A percentile compares a stretch with the other conserved stretches of the same genome.
Evolutionary conservation across 352 stramenopile genomes (phyloP).

Genomic region (Sclerospora graminicola): DNA sequence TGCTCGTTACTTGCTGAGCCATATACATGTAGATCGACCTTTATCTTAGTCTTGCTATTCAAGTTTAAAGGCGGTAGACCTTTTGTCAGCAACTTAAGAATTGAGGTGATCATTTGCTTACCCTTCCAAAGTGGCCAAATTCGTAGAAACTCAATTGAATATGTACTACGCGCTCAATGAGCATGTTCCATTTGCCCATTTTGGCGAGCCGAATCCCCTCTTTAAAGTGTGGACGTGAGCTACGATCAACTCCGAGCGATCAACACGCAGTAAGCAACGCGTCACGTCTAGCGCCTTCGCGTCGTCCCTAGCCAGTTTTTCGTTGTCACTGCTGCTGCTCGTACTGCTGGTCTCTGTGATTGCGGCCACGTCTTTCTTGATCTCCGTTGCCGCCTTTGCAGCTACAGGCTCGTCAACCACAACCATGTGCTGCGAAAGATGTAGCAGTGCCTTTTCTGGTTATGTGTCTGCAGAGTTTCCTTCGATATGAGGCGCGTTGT

Average conservation of each 20-base stretch:
- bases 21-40: conserved; percentile 91
- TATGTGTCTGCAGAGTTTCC: too few species aligned
- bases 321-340: conserved; percentile 8
- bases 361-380: too few species aligned
- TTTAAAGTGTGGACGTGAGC: conserved; percentile 56
- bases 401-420: too few species aligned
- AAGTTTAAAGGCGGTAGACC: conserved; percentile 86
- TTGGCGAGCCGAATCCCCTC: conserved; percentile 72
- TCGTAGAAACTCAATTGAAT: too few species aligned
- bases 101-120: conserved; percentile 97
- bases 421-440: too few species aligned
- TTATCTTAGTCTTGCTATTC: conserved; percentile 95
- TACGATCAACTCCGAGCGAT: conserved; percentile 26
- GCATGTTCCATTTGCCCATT: conserved; percentile 66
- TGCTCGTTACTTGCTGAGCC: conserved; percentile 92
- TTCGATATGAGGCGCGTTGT: too few species aligned
- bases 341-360: conserved; percentile 2
- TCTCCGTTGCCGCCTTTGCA: too few species aligned
- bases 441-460: too few species aligned
- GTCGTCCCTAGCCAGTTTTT: conserved; percentile 4
- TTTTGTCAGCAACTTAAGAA: conserved; percentile 92
- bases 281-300: conserved; percentile 5
- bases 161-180: conserved; percentile 52
- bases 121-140: conserved; percentile 97
- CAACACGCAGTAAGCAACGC: conserved; percentile 9